These are phyloP conservation scores for Diplodia mutila DNA, from an alignment of 2,329 filamentous ascomycete species.

Conservation along the genomic window DNA sequence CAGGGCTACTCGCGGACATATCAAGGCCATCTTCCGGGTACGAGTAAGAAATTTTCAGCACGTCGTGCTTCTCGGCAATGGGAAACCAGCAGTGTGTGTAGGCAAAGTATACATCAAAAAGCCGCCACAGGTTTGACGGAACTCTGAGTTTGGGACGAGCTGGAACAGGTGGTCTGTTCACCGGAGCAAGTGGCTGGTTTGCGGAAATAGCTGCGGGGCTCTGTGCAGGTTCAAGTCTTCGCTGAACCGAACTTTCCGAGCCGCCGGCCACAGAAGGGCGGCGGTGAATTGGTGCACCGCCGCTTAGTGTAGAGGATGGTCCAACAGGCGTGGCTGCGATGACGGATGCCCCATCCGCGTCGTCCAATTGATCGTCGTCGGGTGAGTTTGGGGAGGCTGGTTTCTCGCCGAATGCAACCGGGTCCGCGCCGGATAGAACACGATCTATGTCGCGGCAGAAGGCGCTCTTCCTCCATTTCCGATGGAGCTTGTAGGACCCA, in stretches of 20 bases:
- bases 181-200: conserved; percentile 3
- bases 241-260: conserved; percentile 11
- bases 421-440: conserved; percentile 56
- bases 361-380: conserved; percentile 24
- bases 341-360: conserved; percentile 12
- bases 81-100: conserved; percentile 80
- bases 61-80: conserved; percentile 68
- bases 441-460: conserved; percentile 67
- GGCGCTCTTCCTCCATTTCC: conserved; percentile 65
- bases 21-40: conserved; percentile 53
- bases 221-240: not conserved
- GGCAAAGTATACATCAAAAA: conserved; percentile 74
- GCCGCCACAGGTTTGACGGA: conserved; percentile 59
- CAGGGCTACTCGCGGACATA: conserved; percentile 31
- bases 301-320: not conserved
- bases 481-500: conserved; percentile 62
- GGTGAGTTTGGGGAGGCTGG: conserved; percentile 29
- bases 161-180: conserved; percentile 5
- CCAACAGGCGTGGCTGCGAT: not conserved
- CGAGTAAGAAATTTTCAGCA: conserved; percentile 62
- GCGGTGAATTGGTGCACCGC: not conserved
- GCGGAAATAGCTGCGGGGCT: not conserved
- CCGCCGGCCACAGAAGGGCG: conserved; percentile 1
- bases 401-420: conserved; percentile 24
- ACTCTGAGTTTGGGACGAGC: conserved; percentile 41